Percentiles rank a stretch among this genome's conserved stretches.
Evolutionary conservation across 106 monocot genomes (phyloP).

Genomic region (Dendrobium catenatum): DNA sequence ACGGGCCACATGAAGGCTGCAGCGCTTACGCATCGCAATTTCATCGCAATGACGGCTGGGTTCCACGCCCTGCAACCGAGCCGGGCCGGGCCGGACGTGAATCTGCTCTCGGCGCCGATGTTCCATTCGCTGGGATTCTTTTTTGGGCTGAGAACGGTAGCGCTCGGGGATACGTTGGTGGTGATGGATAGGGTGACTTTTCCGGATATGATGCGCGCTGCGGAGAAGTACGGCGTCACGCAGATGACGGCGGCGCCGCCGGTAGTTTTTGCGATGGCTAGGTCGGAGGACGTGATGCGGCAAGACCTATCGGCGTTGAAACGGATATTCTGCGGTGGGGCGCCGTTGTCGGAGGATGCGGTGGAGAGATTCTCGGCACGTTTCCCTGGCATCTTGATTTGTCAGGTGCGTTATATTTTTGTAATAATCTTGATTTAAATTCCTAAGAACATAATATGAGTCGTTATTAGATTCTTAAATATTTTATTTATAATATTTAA

Average conservation of each 20-base stretch:
- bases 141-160: conserved; percentile 20
- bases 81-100: background rate
- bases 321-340: conserved; percentile 44
- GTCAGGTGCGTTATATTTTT: conserved; percentile 23
- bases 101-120: conserved; percentile 50
- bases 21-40: conserved; percentile 50
- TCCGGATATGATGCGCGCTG: conserved; percentile 23
- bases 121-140: conserved; percentile 71
- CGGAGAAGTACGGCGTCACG: conserved; percentile 40
- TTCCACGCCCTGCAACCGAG: conserved; percentile 7
- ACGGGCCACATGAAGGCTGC: conserved; percentile 61
- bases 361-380: conserved; percentile 27
- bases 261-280: conserved; percentile 57
- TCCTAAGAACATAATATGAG: too few species aligned
- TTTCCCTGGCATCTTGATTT: conserved; percentile 40
- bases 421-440: too few species aligned
- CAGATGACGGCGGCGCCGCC: conserved; percentile 50
- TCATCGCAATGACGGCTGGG: conserved; percentile 47
- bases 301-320: conserved; percentile 30
- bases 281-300: conserved; percentile 15
- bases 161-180: conserved; percentile 43
- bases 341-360: conserved; percentile 34
- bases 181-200: conserved; percentile 27
- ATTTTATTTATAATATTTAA: too few species aligned
- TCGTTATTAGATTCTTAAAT: too few species aligned